Conservation (phyloP, 768 basidiomycete species). For the Hygrophoropsis aurantiaca region DNA sequence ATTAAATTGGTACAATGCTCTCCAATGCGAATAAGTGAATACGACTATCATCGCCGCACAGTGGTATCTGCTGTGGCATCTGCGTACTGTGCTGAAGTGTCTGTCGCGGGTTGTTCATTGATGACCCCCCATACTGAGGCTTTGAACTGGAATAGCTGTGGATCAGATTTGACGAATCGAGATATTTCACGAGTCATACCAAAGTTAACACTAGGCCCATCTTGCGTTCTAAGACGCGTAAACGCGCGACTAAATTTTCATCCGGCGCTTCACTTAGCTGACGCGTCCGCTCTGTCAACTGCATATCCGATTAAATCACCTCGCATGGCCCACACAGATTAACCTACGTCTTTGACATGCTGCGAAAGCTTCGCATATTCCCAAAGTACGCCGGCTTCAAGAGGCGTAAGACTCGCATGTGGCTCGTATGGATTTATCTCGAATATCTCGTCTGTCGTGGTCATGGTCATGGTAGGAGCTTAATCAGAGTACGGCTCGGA, state of each 20-base stretch:
- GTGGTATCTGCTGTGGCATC: slow-evolving; percentile 14
- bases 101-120: slow-evolving; percentile 61
- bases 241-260: slow-evolving; percentile 66
- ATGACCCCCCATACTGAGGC: slow-evolving; percentile 95
- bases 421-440: slow-evolving; percentile 70
- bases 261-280: slow-evolving; percentile 75
- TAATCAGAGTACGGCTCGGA: background rate
- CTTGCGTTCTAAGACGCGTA: slow-evolving; percentile 86
- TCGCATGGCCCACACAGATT: background rate
- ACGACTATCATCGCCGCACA: background rate
- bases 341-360: slow-evolving; percentile 72
- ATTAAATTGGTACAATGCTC: background rate
- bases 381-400: slow-evolving; percentile 85
- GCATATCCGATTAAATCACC: background rate
- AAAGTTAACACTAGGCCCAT: slow-evolving; percentile 94
- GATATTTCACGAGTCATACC: slow-evolving; percentile 41
- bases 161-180: slow-evolving; percentile 1
- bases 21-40: background rate
- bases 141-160: slow-evolving; percentile 66
- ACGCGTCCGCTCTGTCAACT: slow-evolving; percentile 72
- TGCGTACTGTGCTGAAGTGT: slow-evolving; percentile 13
- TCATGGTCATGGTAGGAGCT: slow-evolving; percentile 21
- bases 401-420: slow-evolving; percentile 61
- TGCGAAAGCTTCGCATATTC: slow-evolving; percentile 89
- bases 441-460: slow-evolving; percentile 43